A percentile compares a stretch with the other conserved stretches of the same genome.
phyloP scores from a whole-genome alignment of 192 early-diverging fungal species.

The Mortierella hygrophila region DNA sequence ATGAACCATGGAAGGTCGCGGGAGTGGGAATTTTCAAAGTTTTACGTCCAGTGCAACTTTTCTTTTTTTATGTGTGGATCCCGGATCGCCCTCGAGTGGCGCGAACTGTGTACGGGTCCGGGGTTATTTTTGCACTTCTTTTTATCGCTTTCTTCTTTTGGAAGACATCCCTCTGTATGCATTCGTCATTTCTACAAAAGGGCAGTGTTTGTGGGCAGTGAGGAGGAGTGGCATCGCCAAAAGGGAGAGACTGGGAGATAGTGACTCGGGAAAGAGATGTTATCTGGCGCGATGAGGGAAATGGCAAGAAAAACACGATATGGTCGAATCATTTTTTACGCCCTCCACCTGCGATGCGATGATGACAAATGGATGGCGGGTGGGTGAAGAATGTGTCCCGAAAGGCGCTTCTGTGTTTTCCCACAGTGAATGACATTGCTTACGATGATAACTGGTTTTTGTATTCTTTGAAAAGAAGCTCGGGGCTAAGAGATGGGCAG shows the following conservation, averaged over 20 bases:
- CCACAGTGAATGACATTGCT: background rate
- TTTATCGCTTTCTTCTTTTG: background rate
- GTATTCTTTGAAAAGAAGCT: background rate
- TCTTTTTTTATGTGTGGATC: background rate
- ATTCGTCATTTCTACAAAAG: background rate
- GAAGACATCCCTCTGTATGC: background rate
- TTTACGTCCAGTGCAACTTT: background rate
- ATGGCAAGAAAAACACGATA: too few species aligned
- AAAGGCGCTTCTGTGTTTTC: background rate
- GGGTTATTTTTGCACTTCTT: background rate
- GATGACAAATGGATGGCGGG: background rate
- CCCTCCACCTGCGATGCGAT: background rate
- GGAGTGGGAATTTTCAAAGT: background rate
- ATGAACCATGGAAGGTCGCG: conserved; percentile 9
- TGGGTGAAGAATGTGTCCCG: background rate
- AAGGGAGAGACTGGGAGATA: background rate
- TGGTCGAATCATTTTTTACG: background rate
- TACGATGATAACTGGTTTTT: background rate
- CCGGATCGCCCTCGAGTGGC: background rate
- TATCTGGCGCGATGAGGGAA: too few species aligned
- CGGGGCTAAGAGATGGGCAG: background rate
- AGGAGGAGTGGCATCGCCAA: background rate
- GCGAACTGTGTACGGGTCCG: background rate
- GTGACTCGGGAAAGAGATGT: background rate
- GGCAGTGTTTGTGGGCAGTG: background rate